Evolutionary conservation across 2,329 filamentous ascomycete species (phyloP), one percentile per base, ranked within the genome.

Genomic region (Colletotrichum filicis): DNA sequence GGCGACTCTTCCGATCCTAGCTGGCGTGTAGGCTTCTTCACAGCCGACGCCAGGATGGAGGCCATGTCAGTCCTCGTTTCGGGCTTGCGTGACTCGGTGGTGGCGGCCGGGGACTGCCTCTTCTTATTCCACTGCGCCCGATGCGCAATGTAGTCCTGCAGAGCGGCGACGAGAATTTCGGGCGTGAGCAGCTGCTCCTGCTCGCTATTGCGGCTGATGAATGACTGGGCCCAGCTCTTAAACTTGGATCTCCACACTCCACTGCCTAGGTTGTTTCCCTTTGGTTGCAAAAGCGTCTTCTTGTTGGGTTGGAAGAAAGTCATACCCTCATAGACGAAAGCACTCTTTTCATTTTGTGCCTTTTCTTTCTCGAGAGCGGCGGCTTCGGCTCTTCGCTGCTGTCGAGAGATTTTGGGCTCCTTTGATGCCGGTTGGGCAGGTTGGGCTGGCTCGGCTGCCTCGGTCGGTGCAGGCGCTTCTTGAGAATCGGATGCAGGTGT

Each of bases 211-310:
- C 32, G 56, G 56, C 66, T 73, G 49, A 66, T 49, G 49, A 84
- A 82, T 5, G 77, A 76, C 16, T 77, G 76, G 32, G 78, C 75
- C 82, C 82, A 84, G 63, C 80, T 79, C 61, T 79, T 77, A 67
- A 83, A 80, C 61, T 82, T 76, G n/a, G 75, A 74, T n/a, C 75
- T 72, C 82, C 82, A 84, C 9, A 65, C 66, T 9, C 60, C 60
- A 9, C 53, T 58, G 37, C 69, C 58, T 22, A 68, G 28, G 19
- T 73, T 73, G 55, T 65, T 64, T 5, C 70, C 60, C 55, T 73
- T 73, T n/a, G 70, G 66, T 37, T 59, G 53, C 60, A 73, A 35
- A 16, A 73, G 42, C 16, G 55, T 73, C 46, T 61, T 73, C 46
- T 73, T 73, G 70, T 32, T 66, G 24, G 70, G 70, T 6, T 70